These are phyloP conservation scores for Dioscorea zingiberensis DNA, from an alignment of 106 monocot genomes.

Conservation along the genomic window DNA sequence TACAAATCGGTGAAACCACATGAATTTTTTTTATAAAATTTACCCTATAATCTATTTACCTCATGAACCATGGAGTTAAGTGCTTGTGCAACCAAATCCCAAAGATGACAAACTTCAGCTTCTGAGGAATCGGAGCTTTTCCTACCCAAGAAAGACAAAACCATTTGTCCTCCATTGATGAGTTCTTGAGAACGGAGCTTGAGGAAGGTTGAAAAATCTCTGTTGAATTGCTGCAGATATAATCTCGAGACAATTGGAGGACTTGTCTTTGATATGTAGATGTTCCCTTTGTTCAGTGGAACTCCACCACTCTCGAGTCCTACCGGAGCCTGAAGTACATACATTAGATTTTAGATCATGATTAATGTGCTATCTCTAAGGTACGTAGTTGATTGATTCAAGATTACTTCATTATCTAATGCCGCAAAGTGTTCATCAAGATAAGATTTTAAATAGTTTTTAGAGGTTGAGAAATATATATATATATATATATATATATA, in stretches of 20 bases:
- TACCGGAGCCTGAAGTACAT: conserved; percentile 12
- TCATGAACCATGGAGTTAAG: conserved; percentile 22
- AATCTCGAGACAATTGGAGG: not conserved
- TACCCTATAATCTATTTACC: conserved; percentile 22
- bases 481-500: too few relatives aligned
- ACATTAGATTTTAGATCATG: not conserved
- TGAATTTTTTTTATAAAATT: too few relatives aligned
- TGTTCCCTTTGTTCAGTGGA: conserved; percentile 6
- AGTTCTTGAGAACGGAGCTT: conserved; percentile 10
- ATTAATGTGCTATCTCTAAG: too few relatives aligned
- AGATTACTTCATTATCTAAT: too few relatives aligned
- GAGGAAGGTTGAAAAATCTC: conserved; percentile 25
- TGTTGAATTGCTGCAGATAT: conserved; percentile 20
- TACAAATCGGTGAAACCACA: too few relatives aligned
- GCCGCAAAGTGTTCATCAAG: too few relatives aligned
- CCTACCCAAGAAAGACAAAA: conserved; percentile 18
- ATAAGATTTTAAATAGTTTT: too few relatives aligned
- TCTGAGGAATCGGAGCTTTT: not conserved
- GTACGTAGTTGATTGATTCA: too few relatives aligned
- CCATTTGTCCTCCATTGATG: conserved; percentile 20
- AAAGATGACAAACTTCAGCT: conserved; percentile 7
- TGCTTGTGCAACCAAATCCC: conserved; percentile 20
- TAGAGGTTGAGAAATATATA: too few relatives aligned
- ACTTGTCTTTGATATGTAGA: conserved; percentile 9
- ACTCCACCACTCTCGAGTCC: not conserved